Base-by-base conservation (phyloP, 352 stramenopile species). In the Saprolegnia diclina region DNA sequence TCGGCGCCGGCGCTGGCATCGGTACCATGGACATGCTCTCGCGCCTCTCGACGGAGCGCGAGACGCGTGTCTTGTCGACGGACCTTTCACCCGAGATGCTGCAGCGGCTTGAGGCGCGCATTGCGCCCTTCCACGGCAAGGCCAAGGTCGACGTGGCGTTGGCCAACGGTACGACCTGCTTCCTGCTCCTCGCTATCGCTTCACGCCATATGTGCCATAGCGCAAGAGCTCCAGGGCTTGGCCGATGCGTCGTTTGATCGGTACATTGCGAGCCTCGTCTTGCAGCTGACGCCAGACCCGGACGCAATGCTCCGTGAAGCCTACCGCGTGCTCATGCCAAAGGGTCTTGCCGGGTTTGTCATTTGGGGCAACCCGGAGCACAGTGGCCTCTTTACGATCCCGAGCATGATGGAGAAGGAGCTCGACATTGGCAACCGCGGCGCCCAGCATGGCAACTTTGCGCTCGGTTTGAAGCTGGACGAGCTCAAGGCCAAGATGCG, bases 331-430 rank as follows among this genome's bases (percentile, higher is more conserved):
- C 55, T 88, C 35, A 71, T 55, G 0, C 7, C 64, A 7, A 74
- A 79, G 29, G 78, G 80, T 0, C 61, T 85, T 24, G 80, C 78
- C 4, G 77, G 80, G 1, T 85, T 88, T 54, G 83, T 78, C 26
- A 88, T 85, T 72, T 88, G 80, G 80, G 80, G 71, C 14, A 74
- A 61, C 4, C 78, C 77, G 6, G 80, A 84, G 56, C 66, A 73
- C 55, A 84, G 75, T 32, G 76, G 72, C 9, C 75, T 71, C 21
- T 88, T 88, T 59, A 61, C 69, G 21, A 75, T 77, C 57, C 21
- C n/a, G 16, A 16, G 50, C 14, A 64, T 26, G 22, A 40, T 64
- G 32, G 56, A 57, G 56, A 77, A 77, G 52, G 73, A 82, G 56
- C 29, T 83, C 2, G 76, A 76, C 4, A 62, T 77, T 5, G 66